Conservation (phyloP, 1,284 basidiomycete species). For the Gomphus bonarii region DNA sequence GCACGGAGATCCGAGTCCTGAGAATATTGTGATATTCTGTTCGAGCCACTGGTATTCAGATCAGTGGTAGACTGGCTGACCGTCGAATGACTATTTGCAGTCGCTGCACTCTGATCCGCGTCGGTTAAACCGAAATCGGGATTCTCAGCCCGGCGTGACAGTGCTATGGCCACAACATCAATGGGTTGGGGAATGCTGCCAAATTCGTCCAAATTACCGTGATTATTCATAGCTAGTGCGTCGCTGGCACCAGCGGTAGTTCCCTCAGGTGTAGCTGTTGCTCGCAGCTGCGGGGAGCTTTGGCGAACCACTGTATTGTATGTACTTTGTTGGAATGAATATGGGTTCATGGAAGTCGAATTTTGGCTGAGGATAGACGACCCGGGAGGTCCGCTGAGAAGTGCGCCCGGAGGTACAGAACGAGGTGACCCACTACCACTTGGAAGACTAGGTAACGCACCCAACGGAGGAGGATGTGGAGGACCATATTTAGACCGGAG, state of each 20-base stretch:
- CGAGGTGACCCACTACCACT: constrained; percentile 7
- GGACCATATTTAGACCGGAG: constrained; percentile 3
- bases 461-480: constrained; percentile 17
- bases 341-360: neutral
- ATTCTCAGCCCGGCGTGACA: neutral
- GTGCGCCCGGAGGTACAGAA: neutral
- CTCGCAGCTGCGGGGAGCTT: neutral
- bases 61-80: neutral
- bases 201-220: constrained; percentile 22
- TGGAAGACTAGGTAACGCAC: constrained; percentile 19
- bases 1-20: neutral
- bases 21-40: neutral
- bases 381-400: neutral
- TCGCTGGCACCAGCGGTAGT: constrained; percentile 10
- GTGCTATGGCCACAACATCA: neutral
- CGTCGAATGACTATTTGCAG: neutral
- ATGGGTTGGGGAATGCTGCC: constrained; percentile 14
- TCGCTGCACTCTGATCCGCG: neutral
- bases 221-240: constrained; percentile 9
- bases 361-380: neutral
- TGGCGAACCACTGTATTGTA: constrained; percentile 20
- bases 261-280: neutral
- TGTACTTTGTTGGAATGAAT: neutral
- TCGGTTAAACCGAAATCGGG: neutral
- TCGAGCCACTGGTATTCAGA: neutral